phyloP scores from a whole-genome alignment of 2,329 filamentous ascomycete species.

The Fusarium sp. region DNA sequence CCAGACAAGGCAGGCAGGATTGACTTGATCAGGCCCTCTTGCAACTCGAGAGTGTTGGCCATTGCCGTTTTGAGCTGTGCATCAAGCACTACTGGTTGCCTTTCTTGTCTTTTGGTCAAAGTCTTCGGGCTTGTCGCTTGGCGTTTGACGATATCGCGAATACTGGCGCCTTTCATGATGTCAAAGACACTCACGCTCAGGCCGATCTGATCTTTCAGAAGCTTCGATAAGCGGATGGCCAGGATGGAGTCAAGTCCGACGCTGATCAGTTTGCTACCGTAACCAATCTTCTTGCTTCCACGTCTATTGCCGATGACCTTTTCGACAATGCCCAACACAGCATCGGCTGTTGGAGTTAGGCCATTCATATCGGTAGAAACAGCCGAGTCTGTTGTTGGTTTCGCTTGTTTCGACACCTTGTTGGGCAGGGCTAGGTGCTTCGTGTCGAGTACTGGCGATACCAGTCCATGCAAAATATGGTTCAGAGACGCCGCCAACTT shows the following conservation, averaged over 20 bases:
- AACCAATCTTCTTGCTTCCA: neutral
- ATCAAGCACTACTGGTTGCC: rapidly evolving
- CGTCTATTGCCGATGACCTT: slow-evolving; percentile 7
- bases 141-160: neutral
- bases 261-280: slow-evolving; percentile 20
- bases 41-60: neutral
- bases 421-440: neutral
- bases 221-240: slow-evolving; percentile 29
- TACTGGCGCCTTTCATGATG: slow-evolving; percentile 24
- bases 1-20: neutral
- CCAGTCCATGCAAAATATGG: neutral
- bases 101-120: neutral
- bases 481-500: neutral
- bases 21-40: neutral
- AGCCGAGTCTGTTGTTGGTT: rapidly evolving
- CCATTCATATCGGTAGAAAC: neutral
- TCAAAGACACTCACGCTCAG: slow-evolving; percentile 13
- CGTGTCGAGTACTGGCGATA: neutral
- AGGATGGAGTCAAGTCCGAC: slow-evolving; percentile 25
- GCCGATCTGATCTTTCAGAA: slow-evolving; percentile 16
- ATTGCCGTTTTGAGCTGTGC: neutral
- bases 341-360: neutral
- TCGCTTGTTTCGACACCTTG: rapidly evolving
- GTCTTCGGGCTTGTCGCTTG: neutral
- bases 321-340: slow-evolving; percentile 5